A percentile compares a stretch with the other conserved stretches of the same genome.
Evolutionary conservation across 352 stramenopile species (phyloP).

Genomic region (Thalassiosira livingstoniorum): DNA sequence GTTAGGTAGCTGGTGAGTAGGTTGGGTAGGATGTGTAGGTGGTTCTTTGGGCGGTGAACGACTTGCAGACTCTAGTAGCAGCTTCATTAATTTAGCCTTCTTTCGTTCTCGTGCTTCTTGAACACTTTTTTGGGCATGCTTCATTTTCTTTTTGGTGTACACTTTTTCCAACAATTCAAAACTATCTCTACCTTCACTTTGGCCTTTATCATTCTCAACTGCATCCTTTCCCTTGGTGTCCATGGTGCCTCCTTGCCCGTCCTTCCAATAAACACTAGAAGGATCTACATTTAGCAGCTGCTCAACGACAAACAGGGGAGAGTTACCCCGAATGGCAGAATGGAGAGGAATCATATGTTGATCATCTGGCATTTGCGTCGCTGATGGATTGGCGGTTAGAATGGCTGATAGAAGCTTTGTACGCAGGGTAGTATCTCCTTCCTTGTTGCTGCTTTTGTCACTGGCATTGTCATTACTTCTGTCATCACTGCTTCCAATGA

Average conservation of each 20-base stretch:
- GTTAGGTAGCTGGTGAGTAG: background rate
- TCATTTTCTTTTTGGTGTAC: slow-evolving; percentile 11
- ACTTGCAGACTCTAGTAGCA: slow-evolving; percentile 23
- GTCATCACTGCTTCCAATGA: slow-evolving; percentile 5
- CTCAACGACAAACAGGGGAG: slow-evolving; percentile 64
- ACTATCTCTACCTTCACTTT: slow-evolving; percentile 5
- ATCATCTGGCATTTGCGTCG: slow-evolving; percentile 74
- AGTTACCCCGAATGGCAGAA: slow-evolving; percentile 78
- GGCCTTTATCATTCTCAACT: slow-evolving; percentile 8
- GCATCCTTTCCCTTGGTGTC: slow-evolving; percentile 68
- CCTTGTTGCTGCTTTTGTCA: background rate
- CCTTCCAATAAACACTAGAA: slow-evolving; percentile 61
- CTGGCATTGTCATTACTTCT: background rate
- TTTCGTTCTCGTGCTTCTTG: slow-evolving; percentile 21
- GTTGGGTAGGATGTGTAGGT: background rate
- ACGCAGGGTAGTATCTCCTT: background rate
- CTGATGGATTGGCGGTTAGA: slow-evolving; percentile 69
- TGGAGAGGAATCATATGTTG: slow-evolving; percentile 83
- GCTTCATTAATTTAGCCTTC: slow-evolving; percentile 15
- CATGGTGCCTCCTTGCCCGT: too few relatives aligned
- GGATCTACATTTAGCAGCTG: slow-evolving; percentile 66
- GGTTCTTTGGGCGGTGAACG: background rate
- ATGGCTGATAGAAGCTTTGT: slow-evolving; percentile 58
- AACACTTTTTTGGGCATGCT: background rate
- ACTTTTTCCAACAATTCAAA: slow-evolving; percentile 24